Conservation (phyloP, 73 alveolate species). For the Halteria grandinella region DNA sequence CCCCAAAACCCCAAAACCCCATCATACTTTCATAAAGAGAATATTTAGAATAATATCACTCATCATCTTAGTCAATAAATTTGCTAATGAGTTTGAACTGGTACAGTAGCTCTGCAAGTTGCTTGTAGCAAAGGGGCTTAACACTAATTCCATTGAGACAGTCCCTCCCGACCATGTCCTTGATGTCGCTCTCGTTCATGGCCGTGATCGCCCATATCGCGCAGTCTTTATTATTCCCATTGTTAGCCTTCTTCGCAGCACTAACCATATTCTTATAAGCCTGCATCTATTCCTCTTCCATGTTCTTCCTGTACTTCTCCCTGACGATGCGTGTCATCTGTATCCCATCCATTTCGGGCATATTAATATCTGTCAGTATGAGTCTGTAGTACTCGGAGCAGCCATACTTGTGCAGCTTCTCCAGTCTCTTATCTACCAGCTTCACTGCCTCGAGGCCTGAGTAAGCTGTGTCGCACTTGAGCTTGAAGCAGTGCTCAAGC, state of each 20-base stretch:
- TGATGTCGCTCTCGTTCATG: constrained; percentile 31
- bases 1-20: too few relatives aligned
- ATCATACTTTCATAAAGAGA: too few relatives aligned
- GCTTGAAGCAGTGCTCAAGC: constrained; percentile 9
- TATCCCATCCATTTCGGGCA: neutral
- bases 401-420: neutral
- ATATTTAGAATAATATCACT: too few relatives aligned
- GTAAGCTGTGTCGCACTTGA: constrained; percentile 20
- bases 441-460: neutral
- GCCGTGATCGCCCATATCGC: constrained; percentile 53
- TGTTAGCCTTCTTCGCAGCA: too few relatives aligned
- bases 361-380: neutral
- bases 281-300: too few relatives aligned
- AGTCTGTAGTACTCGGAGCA: neutral
- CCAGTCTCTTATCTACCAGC: neutral
- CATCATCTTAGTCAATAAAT: too few relatives aligned
- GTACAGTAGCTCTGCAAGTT: too few relatives aligned
- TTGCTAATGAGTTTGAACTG: too few relatives aligned
- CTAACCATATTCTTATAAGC: too few relatives aligned
- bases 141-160: constrained; percentile 21
- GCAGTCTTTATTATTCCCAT: too few relatives aligned
- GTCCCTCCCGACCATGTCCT: constrained; percentile 5
- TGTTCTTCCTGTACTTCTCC: neutral
- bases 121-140: too few relatives aligned
- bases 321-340: neutral